Evolutionary conservation across 306 rosid genomes (phyloP), one percentile per base, ranked within the genome.

Genomic region (Acacia melanoxylon): DNA sequence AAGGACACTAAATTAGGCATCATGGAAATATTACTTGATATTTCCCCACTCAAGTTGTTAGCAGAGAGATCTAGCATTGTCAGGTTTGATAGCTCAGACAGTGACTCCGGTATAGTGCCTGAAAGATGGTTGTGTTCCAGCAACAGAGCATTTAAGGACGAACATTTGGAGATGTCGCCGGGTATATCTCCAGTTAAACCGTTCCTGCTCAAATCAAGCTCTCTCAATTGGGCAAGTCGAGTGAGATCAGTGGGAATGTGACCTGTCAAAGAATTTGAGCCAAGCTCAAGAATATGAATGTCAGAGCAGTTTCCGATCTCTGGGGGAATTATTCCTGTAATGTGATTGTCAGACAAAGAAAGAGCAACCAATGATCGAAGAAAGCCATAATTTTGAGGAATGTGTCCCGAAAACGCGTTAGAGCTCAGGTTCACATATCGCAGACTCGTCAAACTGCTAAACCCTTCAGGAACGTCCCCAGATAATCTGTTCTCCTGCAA

Each of bases 391-490:
- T 89, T 93, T 67, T 88, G 89, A 19, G 98, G 95, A 79, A 94
- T 88, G 31, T 85, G 85, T 70, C 97, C 97, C 51, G 94, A 85
- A 66, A 94, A 92, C 8, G 82, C 81, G 85, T 94, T 94, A 37
- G 91, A 87, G 49, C 97, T 94, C 37, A 94, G 94, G 42, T 94
- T 94, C 86, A 94, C 76, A 74, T 83, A 80, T 35, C 85, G 84
- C 86, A 94, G 82, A 81, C 95, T 87, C 92, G 79, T 81, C 90
- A 93, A 88, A 82, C 97, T 94, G 88, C 98, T 94, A 75, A 94
- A 94, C 29, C 98, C 98, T 82, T 94, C 97, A 66, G 97, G 98
- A 11, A 94, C 92, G 51, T 80, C 90, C 42, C 97, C 97, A 45
- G 92, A 90, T 24, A 94, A 74, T 78, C 72, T 83, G 80, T 94